phyloP scores from a whole-genome alignment of 352 stramenopile genomes.

The Thalassiosira mediterranea region DNA sequence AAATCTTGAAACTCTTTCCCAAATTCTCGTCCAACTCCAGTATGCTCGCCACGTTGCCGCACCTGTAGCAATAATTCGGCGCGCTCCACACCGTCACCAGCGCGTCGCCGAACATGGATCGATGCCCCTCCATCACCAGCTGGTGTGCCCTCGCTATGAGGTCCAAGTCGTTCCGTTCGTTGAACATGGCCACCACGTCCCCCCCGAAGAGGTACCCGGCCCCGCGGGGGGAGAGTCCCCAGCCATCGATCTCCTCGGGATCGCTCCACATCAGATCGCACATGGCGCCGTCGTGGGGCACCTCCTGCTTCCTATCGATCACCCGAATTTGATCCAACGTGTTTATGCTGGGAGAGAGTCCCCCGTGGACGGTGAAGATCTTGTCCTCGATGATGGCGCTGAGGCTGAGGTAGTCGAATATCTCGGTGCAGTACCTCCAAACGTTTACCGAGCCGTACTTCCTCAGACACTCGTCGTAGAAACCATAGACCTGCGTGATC shows the following conservation, averaged over 20 bases:
- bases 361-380: slow-evolving; percentile 99
- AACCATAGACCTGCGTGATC: slow-evolving; percentile 99
- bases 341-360: slow-evolving; percentile 97
- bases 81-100: slow-evolving; percentile 95
- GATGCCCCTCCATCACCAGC: slow-evolving; percentile 90
- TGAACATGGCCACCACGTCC: slow-evolving; percentile 99
- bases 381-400: slow-evolving; percentile 98
- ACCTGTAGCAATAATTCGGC: slow-evolving; percentile 90
- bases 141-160: slow-evolving; percentile 98
- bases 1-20: slow-evolving; percentile 91
- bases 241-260: slow-evolving; percentile 97
- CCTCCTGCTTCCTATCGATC: slow-evolving; percentile 98
- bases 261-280: slow-evolving; percentile 93
- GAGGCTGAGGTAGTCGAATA: slow-evolving; percentile 99
- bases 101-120: slow-evolving; percentile 87
- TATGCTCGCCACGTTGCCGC: slow-evolving; percentile 94
- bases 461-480: slow-evolving; percentile 98
- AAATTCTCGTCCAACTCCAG: slow-evolving; percentile 98
- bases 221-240: slow-evolving; percentile 95
- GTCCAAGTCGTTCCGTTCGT: slow-evolving; percentile 96
- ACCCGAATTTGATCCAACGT: slow-evolving; percentile 79
- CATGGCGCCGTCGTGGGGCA: slow-evolving; percentile 98
- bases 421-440: slow-evolving; percentile 99
- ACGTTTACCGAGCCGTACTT: slow-evolving; percentile 99
- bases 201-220: slow-evolving; percentile 98